Conservation (phyloP, 106 monocot species). For the Dendrobium catenatum region DNA sequence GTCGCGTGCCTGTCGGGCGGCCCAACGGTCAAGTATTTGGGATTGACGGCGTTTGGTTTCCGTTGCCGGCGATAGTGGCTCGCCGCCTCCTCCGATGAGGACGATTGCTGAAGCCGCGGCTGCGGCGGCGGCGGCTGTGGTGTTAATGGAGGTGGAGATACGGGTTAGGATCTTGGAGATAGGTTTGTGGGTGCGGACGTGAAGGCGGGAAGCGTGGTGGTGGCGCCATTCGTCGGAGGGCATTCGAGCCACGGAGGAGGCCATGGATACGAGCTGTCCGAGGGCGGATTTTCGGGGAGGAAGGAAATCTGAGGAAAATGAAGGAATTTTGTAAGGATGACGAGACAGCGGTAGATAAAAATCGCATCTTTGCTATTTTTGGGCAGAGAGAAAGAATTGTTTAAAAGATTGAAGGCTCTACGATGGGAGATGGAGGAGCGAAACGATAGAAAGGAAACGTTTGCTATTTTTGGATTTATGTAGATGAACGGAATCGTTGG, state of each 20-base stretch:
- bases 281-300: too few species aligned
- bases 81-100: background rate
- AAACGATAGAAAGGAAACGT: background rate
- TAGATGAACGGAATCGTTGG: constrained; percentile 1
- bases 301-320: too few species aligned
- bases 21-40: constrained; percentile 54
- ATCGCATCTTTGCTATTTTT: background rate
- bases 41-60: constrained; percentile 18
- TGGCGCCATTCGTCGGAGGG: constrained; percentile 30
- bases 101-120: background rate
- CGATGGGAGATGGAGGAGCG: background rate
- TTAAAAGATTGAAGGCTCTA: background rate
- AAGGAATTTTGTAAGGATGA: too few species aligned
- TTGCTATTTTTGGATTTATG: background rate
- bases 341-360: background rate
- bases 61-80: background rate
- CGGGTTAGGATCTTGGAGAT: constrained; percentile 26
- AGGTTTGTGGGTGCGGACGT: constrained; percentile 1
- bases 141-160: background rate
- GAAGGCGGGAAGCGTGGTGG: background rate
- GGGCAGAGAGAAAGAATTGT: background rate
- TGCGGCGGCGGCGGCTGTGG: background rate
- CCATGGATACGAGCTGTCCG: constrained; percentile 4
- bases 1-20: constrained; percentile 40
- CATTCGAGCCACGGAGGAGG: constrained; percentile 42